These are phyloP conservation scores for Salvia splendens DNA, from an alignment of 257 asterid genomes.

Conservation along the genomic window DNA sequence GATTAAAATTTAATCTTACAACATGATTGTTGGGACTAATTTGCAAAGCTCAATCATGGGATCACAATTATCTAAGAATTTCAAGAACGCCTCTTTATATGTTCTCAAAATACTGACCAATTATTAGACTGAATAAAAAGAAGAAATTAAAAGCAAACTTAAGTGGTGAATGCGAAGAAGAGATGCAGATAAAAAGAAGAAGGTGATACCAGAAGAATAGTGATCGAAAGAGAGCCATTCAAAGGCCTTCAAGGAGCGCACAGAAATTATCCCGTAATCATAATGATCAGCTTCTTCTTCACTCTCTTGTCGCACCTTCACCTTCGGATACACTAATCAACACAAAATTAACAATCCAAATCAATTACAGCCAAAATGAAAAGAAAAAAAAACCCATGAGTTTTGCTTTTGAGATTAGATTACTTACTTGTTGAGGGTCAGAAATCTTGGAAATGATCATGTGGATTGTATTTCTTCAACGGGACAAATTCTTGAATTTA, in stretches of 20 bases:
- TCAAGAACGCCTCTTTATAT: too few species aligned
- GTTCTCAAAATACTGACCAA: too few species aligned
- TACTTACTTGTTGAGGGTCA: constrained; percentile 13
- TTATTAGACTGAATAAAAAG: too few species aligned
- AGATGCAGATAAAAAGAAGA: background rate
- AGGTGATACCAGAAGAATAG: constrained; percentile 54
- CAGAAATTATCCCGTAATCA: constrained; percentile 50
- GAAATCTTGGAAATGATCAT: constrained; percentile 9
- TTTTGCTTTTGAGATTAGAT: background rate
- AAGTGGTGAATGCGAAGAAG: background rate
- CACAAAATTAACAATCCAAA: background rate
- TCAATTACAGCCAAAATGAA: background rate
- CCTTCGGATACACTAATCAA: constrained; percentile 71
- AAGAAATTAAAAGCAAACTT: background rate
- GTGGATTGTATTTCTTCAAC: too few species aligned
- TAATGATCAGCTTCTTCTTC: constrained; percentile 51
- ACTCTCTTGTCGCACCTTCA: constrained; percentile 54
- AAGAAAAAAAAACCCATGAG: constrained; percentile 10
- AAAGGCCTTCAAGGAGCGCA: constrained; percentile 59
- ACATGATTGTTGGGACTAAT: too few species aligned
- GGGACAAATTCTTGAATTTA: too few species aligned
- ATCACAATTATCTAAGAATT: too few species aligned
- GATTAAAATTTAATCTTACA: too few species aligned
- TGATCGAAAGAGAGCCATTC: constrained; percentile 51
- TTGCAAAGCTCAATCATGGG: too few species aligned